A percentile compares a stretch with the other conserved stretches of the same genome.
phyloP scores from a whole-genome alignment of 306 rosid species.

The Heteromeles arbutifolia region DNA sequence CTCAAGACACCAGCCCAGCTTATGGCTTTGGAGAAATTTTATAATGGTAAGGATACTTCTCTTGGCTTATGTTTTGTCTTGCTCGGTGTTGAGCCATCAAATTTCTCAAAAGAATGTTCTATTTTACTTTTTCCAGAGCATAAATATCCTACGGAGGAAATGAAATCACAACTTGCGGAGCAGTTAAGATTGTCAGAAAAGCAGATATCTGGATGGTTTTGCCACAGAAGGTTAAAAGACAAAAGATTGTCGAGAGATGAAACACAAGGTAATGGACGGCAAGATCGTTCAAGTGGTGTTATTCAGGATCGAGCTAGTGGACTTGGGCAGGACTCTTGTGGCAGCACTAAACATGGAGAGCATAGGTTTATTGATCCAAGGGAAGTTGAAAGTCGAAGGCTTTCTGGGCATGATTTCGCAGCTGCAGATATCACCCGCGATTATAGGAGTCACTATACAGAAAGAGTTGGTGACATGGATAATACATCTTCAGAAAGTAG shows the following conservation, averaged over 20 bases:
- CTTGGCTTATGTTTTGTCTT: constrained; percentile 7
- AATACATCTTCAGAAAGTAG: constrained; percentile 91
- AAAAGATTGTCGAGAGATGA: constrained; percentile 64
- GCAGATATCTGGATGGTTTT: constrained; percentile 99
- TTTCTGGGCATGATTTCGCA: constrained; percentile 47
- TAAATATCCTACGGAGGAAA: constrained; percentile 89
- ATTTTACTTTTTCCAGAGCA: constrained; percentile 48
- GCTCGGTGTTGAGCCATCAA: constrained; percentile 1
- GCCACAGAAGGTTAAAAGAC: constrained; percentile 96
- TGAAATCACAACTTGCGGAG: constrained; percentile 65
- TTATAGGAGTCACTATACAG: constrained; percentile 37
- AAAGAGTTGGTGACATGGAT: constrained; percentile 50
- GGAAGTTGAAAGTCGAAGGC: constrained; percentile 90
- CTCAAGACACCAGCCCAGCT: constrained; percentile 85
- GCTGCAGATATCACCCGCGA: constrained; percentile 43
- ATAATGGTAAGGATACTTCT: constrained; percentile 50
- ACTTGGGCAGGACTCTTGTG: constrained; percentile 94
- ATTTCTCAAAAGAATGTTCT: constrained; percentile 5
- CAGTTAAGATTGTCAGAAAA: constrained; percentile 78
- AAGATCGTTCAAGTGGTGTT: constrained; percentile 85
- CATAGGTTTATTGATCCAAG: constrained; percentile 66
- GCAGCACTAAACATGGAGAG: constrained; percentile 90
- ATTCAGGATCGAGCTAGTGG: constrained; percentile 93
- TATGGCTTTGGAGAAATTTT: constrained; percentile 73
- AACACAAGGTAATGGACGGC: constrained; percentile 61